Conservation (phyloP, 257 asterid genomes). For the Orobanche coerulescens region DNA sequence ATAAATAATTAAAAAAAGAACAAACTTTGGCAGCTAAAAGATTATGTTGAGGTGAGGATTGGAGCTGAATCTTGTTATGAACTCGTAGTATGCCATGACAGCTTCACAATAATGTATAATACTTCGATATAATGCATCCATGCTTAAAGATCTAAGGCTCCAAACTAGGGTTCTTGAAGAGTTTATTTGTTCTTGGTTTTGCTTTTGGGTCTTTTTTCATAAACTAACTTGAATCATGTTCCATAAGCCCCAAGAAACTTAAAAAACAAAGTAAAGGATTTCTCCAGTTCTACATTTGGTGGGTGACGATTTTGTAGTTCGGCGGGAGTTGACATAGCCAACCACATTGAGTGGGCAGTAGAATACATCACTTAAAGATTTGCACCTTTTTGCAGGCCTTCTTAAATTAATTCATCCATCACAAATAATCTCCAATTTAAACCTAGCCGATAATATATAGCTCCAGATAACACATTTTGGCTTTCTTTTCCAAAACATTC, state of each 20-base stretch:
- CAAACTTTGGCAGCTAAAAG: no score
- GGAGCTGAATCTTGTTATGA: no score
- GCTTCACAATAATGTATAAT: no score
- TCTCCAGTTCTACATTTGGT: slow-evolving; percentile 8
- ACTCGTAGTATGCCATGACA: no score
- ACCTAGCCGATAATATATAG: not conserved
- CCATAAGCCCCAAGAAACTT: slow-evolving; percentile 1
- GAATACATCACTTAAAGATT: not conserved
- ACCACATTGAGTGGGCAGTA: not conserved
- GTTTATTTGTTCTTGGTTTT: no score
- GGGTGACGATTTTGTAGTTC: not conserved
- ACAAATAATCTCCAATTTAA: not conserved
- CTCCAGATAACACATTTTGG: not conserved
- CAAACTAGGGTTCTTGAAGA: no score
- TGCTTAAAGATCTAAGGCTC: no score
- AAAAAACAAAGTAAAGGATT: not conserved
- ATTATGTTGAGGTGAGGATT: no score
- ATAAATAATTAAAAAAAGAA: no score
- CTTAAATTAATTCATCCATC: not conserved
- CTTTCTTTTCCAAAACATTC: not conserved
- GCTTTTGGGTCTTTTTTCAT: no score
- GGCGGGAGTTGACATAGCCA: not conserved
- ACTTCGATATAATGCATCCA: no score
- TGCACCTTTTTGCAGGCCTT: not conserved
- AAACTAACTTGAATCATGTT: no score